Evolutionary conservation across 1,139 yeast genomes (phyloP).

Genomic region (Kurtzmaniella quercitrusa): DNA sequence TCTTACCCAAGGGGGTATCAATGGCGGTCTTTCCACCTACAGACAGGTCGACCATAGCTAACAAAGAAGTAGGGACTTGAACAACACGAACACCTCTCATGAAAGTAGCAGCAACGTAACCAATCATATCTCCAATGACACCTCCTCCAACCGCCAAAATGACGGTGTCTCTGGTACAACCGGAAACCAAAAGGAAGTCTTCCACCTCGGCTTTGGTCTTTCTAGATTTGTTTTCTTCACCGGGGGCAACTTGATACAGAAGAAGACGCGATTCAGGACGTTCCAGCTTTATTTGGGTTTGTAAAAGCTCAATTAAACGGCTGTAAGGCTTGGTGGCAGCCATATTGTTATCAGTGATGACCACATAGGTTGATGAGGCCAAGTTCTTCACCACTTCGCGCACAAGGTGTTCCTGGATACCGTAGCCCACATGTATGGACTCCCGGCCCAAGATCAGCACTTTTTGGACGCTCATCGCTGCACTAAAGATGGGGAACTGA

Average conservation of each 20-base stretch:
- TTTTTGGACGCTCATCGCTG: conserved; percentile 38
- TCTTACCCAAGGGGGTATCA: conserved; percentile 96
- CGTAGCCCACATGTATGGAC: conserved; percentile 87
- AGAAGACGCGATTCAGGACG: conserved; percentile 60
- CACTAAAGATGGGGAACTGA: background rate
- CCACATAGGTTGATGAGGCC: conserved; percentile 86
- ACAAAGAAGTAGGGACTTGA: conserved; percentile 89
- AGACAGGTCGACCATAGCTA: conserved; percentile 97
- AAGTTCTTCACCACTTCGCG: conserved; percentile 57
- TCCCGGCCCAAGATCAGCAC: conserved; percentile 78
- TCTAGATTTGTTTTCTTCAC: conserved; percentile 87
- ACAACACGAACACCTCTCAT: conserved; percentile 97
- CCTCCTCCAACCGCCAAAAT: conserved; percentile 98
- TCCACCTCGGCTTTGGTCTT: conserved; percentile 91
- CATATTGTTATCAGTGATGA: conserved; percentile 84
- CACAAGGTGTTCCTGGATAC: conserved; percentile 73
- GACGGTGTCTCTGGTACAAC: conserved; percentile 95
- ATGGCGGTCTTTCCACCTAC: conserved; percentile 99
- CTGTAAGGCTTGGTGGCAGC: conserved; percentile 61
- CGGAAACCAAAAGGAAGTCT: conserved; percentile 77
- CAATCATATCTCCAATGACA: conserved; percentile 98
- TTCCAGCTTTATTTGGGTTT: conserved; percentile 21
- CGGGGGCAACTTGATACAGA: conserved; percentile 79
- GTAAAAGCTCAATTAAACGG: conserved; percentile 32
- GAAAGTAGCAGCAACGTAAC: conserved; percentile 96